Evolutionary conservation across 805 yeast genomes (phyloP), one percentile per base, ranked within the genome.

Genomic region (Lipomyces mesembrius): DNA sequence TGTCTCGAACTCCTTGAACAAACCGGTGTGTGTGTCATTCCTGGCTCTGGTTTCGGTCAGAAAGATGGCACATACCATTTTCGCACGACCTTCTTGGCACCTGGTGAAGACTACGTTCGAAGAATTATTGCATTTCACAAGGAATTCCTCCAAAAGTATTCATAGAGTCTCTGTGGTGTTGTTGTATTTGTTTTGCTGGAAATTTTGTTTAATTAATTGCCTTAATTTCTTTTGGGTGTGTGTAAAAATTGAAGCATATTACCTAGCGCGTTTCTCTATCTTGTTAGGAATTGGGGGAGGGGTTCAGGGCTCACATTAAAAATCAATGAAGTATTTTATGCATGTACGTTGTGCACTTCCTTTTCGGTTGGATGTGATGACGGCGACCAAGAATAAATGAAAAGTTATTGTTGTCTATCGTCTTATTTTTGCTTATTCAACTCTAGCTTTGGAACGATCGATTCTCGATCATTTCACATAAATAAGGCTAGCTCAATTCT

Each of bases 41-140:
- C 99, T 37, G 99, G 99, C 53, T 87, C 92, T 43, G 99, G 99
- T 0, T 95, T 95, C 74, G 98, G 98, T 39, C 99, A 95, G 80
- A 89, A 83, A 59, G 88, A 87, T 59, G 96, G 92, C 25, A 92
- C 98, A 3, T 89, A 83, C 80, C 99, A 95, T 77, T 84, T 95
- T 74, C 88, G 99, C 83, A 95, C 99, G 0, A 95, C 99, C 0
- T 95, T 95, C 82, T 83, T 95, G 75, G 96, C 99, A 14, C 98
- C 98, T 17, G 98, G 98, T 55, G 83, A 85, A 32, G 94, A 91
- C 73, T 92, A 97, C 92, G 91, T 92, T 72, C 83, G 85, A 22
- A 79, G 82, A 57, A 91, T 98, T 92, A 84, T 84, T 61, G 78
- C 80, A 20, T 95, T 95, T 85, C 99, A 95, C 80, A 80, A 82